Conservation (phyloP, 768 basidiomycete genomes). For the Kwoniella sp. region DNA sequence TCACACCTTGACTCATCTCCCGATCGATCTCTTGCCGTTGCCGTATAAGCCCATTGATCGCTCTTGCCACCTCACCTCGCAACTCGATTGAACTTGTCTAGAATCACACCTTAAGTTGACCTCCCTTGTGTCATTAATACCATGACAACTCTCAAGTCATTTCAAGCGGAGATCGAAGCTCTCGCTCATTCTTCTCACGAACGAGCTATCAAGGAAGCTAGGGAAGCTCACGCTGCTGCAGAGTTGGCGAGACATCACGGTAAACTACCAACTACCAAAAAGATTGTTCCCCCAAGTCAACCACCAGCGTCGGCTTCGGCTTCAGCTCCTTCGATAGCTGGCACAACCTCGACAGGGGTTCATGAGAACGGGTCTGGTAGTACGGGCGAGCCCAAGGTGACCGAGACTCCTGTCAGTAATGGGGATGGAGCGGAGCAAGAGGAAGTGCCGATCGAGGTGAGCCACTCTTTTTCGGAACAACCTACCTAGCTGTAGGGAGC, state of each 20-base stretch:
- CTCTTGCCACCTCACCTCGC: background rate
- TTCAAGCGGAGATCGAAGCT: constrained; percentile 53
- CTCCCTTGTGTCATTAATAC: background rate
- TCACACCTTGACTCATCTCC: no score
- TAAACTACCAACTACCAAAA: constrained; percentile 25
- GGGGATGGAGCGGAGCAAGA: constrained; percentile 20
- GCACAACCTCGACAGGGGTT: background rate
- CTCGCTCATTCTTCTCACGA: constrained; percentile 38
- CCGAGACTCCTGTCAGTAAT: constrained; percentile 24
- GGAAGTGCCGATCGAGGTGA: constrained; percentile 38
- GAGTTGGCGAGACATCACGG: constrained; percentile 50
- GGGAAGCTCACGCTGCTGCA: constrained; percentile 39
- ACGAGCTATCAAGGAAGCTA: constrained; percentile 34
- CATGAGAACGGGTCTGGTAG: background rate
- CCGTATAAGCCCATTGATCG: no score
- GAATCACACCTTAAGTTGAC: no score
- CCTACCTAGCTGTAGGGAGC: background rate
- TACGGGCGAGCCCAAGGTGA: constrained; percentile 7
- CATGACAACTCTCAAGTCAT: constrained; percentile 51
- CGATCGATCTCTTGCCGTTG: no score
- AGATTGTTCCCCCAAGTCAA: background rate
- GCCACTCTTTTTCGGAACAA: constrained; percentile 2
- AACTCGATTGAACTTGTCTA: background rate
- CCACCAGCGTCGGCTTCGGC: background rate
- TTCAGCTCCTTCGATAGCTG: background rate